Base-by-base conservation (phyloP, 345 rosid species). In the Linum lewisii region DNA sequence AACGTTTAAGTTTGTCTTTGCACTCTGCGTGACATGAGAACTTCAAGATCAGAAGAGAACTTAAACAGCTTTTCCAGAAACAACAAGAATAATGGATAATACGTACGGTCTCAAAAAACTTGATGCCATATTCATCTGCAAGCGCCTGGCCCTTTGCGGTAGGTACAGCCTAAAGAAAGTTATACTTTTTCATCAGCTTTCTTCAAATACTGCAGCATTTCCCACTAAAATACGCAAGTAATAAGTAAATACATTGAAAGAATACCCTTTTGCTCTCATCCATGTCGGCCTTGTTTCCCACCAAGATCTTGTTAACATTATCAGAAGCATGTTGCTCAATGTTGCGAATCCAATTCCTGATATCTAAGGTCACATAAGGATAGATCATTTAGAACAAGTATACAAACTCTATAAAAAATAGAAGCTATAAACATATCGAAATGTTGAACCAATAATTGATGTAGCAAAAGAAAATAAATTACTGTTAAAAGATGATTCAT, bases 231-330 rank as follows among this genome's bases (percentile, higher is more conserved):
- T 5, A 34, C 5, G 13, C 16, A 42, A 42, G 47, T 42, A 42
- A 63, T 24, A 51, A 11, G 4, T 16, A 19, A 6, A 13, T 52
- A 19, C 21, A 7, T 20, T 19, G 21, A 21, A 18, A 54, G 26
- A 51, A 25, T 78, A 94, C 99, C 88, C 98, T 82, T 79, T 93
- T 93, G 88, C 97, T 89, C 66, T 89, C 99, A 49, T 93, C 99
- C 97, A 93, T 93, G 73, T 93, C 99, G 42, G 99, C 99, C 68
- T 93, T 93, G 95, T 93, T 93, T 20, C 99, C 99, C 32, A 93
- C 92, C 80, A 93, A 71, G 64, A 89, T 85, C 83, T 93, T 93
- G 82, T 84, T 89, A 56, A 93, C 99, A 73, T 93, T 93, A 73
- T 93, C 97, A 15, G 99, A 93, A 63, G 99, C 99, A 63, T 93